Percentiles rank a stretch among this genome's conserved stretches.
phyloP scores from a whole-genome alignment of 495 filamentous ascomycete genomes.

The Geoglossum glabrum region DNA sequence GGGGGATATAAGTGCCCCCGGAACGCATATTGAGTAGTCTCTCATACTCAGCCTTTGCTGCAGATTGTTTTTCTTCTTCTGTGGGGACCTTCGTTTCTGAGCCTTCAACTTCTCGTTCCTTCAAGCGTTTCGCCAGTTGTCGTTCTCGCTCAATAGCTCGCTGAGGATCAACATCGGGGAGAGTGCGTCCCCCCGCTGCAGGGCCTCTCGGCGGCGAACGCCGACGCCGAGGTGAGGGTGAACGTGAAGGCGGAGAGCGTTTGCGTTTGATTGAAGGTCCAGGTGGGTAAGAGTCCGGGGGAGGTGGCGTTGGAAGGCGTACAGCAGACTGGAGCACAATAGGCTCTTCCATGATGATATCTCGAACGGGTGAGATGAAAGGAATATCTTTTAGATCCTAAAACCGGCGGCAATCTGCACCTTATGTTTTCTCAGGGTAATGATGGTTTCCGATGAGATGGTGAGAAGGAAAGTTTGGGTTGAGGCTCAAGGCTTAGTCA shows the following conservation, averaged over 20 bases:
- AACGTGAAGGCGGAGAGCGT: slow-evolving; percentile 40
- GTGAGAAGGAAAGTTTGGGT: slow-evolving; percentile 9
- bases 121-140: slow-evolving; percentile 38
- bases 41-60: slow-evolving; percentile 77
- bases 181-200: slow-evolving; percentile 17
- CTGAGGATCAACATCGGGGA: slow-evolving; percentile 32
- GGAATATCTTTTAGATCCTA: neutral
- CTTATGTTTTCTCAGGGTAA: neutral
- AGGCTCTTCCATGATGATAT: slow-evolving; percentile 23
- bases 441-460: slow-evolving; percentile 4
- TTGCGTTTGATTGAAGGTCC: slow-evolving; percentile 32
- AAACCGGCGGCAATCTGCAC: neutral
- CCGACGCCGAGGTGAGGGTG: slow-evolving; percentile 41
- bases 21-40: slow-evolving; percentile 77
- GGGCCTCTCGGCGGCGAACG: slow-evolving; percentile 33
- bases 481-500: slow-evolving; percentile 1
- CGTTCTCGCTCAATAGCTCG: slow-evolving; percentile 39
- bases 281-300: slow-evolving; percentile 27
- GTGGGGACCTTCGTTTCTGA: slow-evolving; percentile 37
- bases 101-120: slow-evolving; percentile 28
- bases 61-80: slow-evolving; percentile 64
- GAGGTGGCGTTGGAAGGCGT: slow-evolving; percentile 45
- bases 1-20: slow-evolving; percentile 90
- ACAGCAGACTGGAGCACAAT: slow-evolving; percentile 44
- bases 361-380: neutral